Conservation (phyloP, 1,139 yeast genomes). For the Scheffersomyces cryptocercus region DNA sequence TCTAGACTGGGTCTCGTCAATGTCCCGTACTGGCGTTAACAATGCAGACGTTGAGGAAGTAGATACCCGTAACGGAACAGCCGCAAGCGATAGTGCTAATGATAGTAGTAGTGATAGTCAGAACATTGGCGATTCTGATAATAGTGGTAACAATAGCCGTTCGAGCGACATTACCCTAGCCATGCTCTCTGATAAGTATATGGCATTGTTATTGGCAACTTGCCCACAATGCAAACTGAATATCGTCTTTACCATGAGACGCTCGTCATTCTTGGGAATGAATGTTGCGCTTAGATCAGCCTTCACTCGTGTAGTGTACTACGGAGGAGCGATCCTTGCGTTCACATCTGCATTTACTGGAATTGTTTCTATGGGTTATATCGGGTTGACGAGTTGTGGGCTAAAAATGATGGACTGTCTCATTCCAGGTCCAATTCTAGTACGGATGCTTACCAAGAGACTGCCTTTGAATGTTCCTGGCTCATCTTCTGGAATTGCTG, state of each 20-base stretch:
- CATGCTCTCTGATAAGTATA: not conserved
- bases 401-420: conserved; percentile 40
- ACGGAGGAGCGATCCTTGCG: conserved; percentile 37
- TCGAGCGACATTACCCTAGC: not conserved
- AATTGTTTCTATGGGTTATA: conserved; percentile 41
- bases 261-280: conserved; percentile 29
- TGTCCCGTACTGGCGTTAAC: conserved; percentile 4
- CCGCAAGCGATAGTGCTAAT: not conserved
- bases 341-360: conserved; percentile 46
- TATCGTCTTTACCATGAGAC: conserved; percentile 35
- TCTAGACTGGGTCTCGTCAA: conserved; percentile 18
- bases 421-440: conserved; percentile 37
- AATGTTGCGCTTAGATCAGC: conserved; percentile 20
- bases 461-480: not conserved
- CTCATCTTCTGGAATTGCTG: conserved; percentile 6
- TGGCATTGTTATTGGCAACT: conserved; percentile 28
- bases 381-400: conserved; percentile 44
- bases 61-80: not conserved
- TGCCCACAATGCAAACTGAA: conserved; percentile 49
- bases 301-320: conserved; percentile 27
- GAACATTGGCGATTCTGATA: not conserved
- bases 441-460: conserved; percentile 27
- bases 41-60: not conserved
- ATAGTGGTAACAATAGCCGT: not conserved
- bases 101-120: not conserved